Evolutionary conservation across 106 monocot species (phyloP).

Genomic region (Platanthera zijinensis): DNA sequence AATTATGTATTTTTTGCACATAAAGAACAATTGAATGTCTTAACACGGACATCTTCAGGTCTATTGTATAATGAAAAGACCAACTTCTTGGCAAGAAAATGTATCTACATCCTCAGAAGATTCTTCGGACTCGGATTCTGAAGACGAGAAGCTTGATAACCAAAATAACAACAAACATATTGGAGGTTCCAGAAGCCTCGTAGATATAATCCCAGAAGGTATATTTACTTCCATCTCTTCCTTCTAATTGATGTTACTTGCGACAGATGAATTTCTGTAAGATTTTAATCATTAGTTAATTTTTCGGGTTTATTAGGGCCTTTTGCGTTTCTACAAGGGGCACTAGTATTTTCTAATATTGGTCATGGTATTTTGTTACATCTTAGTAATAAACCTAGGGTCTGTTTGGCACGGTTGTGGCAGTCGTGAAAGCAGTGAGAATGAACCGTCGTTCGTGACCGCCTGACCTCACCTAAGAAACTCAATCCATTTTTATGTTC

Average conservation of each 20-base stretch:
- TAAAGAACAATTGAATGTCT: no score
- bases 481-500: no score
- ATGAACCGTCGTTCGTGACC: no score
- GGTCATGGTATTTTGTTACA: background rate
- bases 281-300: no score
- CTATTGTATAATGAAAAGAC: background rate
- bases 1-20: no score
- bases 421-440: no score
- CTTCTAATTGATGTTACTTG: background rate
- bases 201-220: constrained; percentile 2
- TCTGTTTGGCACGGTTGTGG: no score
- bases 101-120: constrained; percentile 4
- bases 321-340: no score
- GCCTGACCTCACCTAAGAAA: no score
- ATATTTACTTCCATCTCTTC: background rate
- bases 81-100: background rate
- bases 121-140: constrained; percentile 7
- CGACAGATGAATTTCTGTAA: no score
- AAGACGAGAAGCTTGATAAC: background rate
- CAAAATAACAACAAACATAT: background rate
- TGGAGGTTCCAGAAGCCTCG: background rate
- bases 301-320: background rate
- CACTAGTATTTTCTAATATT: background rate
- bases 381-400: no score
- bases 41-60: background rate